Evolutionary conservation across 257 asterid species (phyloP).

Genomic region (Fraxinus cuspidata): DNA sequence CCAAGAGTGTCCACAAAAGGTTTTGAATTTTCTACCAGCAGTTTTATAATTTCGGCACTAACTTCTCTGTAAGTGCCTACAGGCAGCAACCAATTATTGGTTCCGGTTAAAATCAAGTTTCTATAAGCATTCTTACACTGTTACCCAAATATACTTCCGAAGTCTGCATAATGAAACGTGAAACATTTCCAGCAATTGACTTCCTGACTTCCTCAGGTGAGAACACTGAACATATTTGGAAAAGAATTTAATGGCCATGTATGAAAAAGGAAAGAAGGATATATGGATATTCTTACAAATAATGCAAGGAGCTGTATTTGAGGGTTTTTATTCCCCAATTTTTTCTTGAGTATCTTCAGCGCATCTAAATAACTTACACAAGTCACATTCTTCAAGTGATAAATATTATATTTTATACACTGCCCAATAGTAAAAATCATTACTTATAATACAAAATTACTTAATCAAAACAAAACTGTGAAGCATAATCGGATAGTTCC

Average conservation of each 20-base stretch:
- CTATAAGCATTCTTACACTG: background rate
- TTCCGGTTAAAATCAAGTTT: background rate
- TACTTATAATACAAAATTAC: background rate
- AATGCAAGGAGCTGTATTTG: conserved; percentile 86
- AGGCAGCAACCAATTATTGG: background rate
- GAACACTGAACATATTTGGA: background rate
- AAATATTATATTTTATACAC: background rate
- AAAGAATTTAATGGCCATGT: conserved; percentile 1
- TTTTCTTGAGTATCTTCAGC: conserved; percentile 85
- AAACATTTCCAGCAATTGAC: background rate
- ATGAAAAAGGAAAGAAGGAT: background rate
- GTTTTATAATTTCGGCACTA: background rate
- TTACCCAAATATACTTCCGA: background rate
- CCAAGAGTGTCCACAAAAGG: background rate
- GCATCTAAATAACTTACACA: conserved; percentile 45
- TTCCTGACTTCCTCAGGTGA: background rate
- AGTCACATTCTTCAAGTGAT: background rate
- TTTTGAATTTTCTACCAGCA: background rate
- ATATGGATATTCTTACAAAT: conserved; percentile 61
- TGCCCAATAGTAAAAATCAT: background rate
- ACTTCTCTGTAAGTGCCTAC: background rate
- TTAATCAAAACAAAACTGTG: background rate
- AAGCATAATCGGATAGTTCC: too few relatives aligned
- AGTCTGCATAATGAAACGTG: background rate
- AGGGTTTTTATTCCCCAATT: conserved; percentile 75